Evolutionary conservation across 1,284 basidiomycete genomes (phyloP), one percentile per base, ranked within the genome.

Genomic region (Sanguinoderma infundibulare): DNA sequence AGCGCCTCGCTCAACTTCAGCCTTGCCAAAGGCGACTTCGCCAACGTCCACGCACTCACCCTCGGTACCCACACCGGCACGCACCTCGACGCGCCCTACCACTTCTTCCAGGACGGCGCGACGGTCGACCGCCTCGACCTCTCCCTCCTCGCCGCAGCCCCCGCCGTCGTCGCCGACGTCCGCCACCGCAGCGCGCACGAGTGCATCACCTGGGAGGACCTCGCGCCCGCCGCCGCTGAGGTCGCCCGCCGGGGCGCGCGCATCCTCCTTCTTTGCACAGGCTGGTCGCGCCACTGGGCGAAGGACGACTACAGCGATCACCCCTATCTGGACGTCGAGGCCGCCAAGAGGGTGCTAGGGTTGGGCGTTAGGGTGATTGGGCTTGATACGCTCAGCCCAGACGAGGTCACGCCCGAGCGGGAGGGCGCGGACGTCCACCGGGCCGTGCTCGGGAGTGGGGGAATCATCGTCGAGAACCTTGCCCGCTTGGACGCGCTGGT

Each of bases 71-170:
- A 89, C 68, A 78, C 76, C 4, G 89, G 89, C 39, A 91, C 89
- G 3, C 89, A 91, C 73, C 77, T 91, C 69, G 89, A 91, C 64
- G 87, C 87, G 0, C 89, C 89, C 0, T 87, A 82, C 38, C 89
- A 91, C 69, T 90, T 89, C 73, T 75, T 87, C 70, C 70, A 73
- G 6, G 73, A 78, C 38, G 86, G 85, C 6, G 73, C 73, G 40
- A 82, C 82, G 28, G 77, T 90, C 50, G 83, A 87, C 64, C 76
- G 85, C 53, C 77, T 90, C 55, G 67, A 68, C 78, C 82, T 7
- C 74, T 83, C 70, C 24, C 80, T 89, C 64, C 73, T 87, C 26
- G 82, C 83, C 3, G 80, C 78, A 34, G 81, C 80, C 0, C 68
- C 81, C 1, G 72, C 87, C 9, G 65, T 89, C 35, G 81, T 86